These are phyloP conservation scores for Pichia pseudocactophila DNA, from an alignment of 805 yeast genomes.

Conservation along the genomic window DNA sequence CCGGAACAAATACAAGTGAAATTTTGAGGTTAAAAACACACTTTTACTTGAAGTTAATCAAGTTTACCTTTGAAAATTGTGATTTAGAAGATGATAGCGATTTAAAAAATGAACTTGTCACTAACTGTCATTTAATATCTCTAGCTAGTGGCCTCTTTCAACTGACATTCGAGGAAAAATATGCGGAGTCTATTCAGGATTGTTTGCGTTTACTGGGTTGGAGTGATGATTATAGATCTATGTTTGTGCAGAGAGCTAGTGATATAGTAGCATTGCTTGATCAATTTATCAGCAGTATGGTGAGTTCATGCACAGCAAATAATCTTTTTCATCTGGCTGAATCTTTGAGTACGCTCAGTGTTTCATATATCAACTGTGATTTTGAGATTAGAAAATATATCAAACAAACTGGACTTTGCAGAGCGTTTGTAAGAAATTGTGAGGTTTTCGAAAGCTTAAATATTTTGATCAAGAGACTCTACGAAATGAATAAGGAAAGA, in stretches of 20 bases:
- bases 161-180: background rate
- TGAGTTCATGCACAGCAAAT: constrained; percentile 1
- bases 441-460: constrained; percentile 16
- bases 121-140: constrained; percentile 14
- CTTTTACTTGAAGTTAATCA: constrained; percentile 14
- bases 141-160: constrained; percentile 13
- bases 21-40: constrained; percentile 43
- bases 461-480: constrained; percentile 11
- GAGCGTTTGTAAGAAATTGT: constrained; percentile 12
- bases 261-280: constrained; percentile 1
- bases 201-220: background rate
- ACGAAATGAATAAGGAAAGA: background rate
- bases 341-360: constrained; percentile 3
- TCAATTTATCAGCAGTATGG: too few relatives aligned
- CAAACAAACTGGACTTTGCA: constrained; percentile 3
- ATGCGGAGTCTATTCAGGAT: background rate
- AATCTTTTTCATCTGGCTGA: constrained; percentile 5
- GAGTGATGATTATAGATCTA: background rate
- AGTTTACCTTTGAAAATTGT: constrained; percentile 18
- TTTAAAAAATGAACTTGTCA: constrained; percentile 12
- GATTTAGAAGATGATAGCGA: constrained; percentile 6
- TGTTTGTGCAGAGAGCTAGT: background rate
- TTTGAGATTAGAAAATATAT: constrained; percentile 5
- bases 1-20: constrained; percentile 34
- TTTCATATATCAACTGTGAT: constrained; percentile 8